phyloP scores from a whole-genome alignment of 805 yeast genomes.

The Starmerella stigmatis region DNA sequence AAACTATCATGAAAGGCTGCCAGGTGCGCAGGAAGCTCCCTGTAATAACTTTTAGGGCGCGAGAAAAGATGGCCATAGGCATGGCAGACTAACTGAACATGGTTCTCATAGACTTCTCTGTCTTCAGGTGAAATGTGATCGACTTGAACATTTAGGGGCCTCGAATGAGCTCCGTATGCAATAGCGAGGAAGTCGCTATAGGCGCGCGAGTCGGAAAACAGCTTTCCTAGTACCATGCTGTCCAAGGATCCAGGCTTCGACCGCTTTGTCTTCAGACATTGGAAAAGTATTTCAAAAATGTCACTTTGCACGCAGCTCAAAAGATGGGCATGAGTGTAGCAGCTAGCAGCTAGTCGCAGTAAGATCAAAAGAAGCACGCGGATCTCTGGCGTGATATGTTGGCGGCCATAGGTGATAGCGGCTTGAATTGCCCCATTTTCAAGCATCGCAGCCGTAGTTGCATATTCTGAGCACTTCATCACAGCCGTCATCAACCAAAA shows the following conservation, averaged over 20 bases:
- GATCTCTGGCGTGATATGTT: constrained; percentile 13
- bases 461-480: constrained; percentile 8
- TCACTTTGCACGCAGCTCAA: background rate
- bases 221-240: background rate
- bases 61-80: background rate
- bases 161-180: constrained; percentile 11
- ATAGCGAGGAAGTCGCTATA: constrained; percentile 1
- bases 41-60: background rate
- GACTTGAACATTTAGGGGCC: background rate
- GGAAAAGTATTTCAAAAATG: background rate
- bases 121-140: background rate
- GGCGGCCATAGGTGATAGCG: background rate
- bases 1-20: background rate
- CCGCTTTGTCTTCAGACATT: background rate
- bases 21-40: constrained; percentile 5
- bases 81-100: background rate
- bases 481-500: constrained; percentile 1
- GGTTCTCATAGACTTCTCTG: background rate
- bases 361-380: constrained; percentile 27
- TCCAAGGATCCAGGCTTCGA: background rate
- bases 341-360: constrained; percentile 14
- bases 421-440: constrained; percentile 6
- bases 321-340: background rate
- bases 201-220: constrained; percentile 9
- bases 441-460: constrained; percentile 1